These are phyloP conservation scores for Shiraia bambusicola DNA, from an alignment of 2,329 filamentous ascomycete species.

Conservation along the genomic window DNA sequence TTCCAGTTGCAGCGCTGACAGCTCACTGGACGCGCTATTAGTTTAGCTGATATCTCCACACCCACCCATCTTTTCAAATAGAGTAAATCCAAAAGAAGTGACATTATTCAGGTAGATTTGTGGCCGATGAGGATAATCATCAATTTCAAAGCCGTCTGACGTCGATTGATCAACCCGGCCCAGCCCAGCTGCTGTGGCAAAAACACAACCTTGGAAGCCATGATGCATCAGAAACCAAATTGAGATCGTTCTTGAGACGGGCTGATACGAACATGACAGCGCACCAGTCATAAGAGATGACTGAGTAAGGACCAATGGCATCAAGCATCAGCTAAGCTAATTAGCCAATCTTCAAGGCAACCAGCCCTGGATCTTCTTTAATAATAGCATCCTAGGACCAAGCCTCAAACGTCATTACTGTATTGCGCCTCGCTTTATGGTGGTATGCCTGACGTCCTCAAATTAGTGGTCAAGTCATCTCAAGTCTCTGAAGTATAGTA, in stretches of 20 bases:
- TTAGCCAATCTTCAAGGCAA: constrained; percentile 15
- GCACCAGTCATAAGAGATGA: background rate
- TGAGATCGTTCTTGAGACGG: background rate
- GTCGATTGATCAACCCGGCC: no score
- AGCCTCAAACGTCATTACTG: constrained; percentile 2
- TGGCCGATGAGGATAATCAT: no score
- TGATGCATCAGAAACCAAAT: background rate
- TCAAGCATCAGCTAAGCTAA: constrained; percentile 1
- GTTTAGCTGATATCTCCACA: no score
- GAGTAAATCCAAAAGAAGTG: no score
- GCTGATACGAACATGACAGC: background rate
- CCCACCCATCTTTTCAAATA: no score
- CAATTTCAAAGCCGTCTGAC: no score
- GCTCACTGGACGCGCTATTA: no score
- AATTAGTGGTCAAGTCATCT: no score
- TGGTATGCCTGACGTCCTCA: no score
- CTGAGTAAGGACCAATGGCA: constrained; percentile 3
- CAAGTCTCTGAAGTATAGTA: background rate
- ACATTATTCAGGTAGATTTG: no score
- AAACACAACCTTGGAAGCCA: background rate
- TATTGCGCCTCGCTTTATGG: background rate
- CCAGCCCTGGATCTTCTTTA: constrained; percentile 5
- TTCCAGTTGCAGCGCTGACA: no score
- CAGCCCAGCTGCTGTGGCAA: no score
- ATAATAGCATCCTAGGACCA: constrained; percentile 1